Base-by-base conservation (phyloP, 2,329 filamentous ascomycete species). In the Aspergillus niger region DNA sequence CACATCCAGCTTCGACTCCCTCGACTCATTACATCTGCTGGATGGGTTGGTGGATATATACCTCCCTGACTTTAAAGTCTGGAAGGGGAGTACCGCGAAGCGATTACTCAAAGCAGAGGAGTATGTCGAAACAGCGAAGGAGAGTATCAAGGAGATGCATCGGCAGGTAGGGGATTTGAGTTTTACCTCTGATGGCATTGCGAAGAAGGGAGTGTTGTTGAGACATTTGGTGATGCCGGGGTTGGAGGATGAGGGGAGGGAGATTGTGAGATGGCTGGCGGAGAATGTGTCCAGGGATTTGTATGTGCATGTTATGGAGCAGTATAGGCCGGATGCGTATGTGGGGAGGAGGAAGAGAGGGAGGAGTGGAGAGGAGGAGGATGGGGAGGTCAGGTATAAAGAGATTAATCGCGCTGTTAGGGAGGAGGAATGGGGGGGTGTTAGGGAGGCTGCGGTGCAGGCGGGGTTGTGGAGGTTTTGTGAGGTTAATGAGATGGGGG, bases 251-350 rank as follows among this genome's bases (percentile, higher is more conserved):
- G 91, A 95, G 75, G 89, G 89, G 0, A 81, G 82, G 54, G 80
- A 86, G 63, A 95, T 96, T 61, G 89, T 96, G 81, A 82, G 79
- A 63, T 95, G 91, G 82, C 79, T 96, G 15, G 91, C 90, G 0
- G 79, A 84, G 28, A 85, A 92, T 55, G 82, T 96, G 2, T 91
- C 89, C 3, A 83, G 80, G 58, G 91, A 95, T 73, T 82, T 90
- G 47, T 94, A 93, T 75, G 85, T 95, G 61, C 89, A 96, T 72
- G 88, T 96, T 65, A 95, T 95, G 91, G 91, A 96, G 76, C 91
- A 96, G 76, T 95, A 95, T 70, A 87, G 87, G 63, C 91, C 91
- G 0, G 85, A 90, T 64, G 91, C 90, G 0, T 87, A 96, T 73
- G 91, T 96, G 0, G 91, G 91, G 3, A 94, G 92, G 78, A 79